These are phyloP conservation scores for Hypoxylon subgilvum DNA, from an alignment of 495 filamentous ascomycete species.

Conservation along the genomic window DNA sequence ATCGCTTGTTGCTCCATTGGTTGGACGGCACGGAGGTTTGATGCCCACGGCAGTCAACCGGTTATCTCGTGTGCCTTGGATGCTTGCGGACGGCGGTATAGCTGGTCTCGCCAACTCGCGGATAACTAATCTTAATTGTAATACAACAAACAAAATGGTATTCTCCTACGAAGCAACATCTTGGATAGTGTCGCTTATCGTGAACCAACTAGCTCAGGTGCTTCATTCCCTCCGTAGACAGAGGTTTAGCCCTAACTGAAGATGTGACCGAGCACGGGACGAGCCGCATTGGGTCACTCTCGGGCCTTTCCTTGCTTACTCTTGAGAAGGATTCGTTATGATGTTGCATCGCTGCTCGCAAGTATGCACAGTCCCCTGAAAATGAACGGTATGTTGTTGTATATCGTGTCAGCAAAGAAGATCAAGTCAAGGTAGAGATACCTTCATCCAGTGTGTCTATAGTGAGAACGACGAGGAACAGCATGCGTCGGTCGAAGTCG, in stretches of 20 bases:
- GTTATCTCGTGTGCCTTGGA: slow-evolving; percentile 13
- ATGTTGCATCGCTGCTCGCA: not conserved
- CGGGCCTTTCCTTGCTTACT: slow-evolving; percentile 26
- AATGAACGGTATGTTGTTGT: not conserved
- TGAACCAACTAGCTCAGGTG: no score
- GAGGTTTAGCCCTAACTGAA: slow-evolving; percentile 9
- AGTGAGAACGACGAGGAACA: no score
- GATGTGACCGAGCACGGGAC: slow-evolving; percentile 27
- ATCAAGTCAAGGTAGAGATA: no score
- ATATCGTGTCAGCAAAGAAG: no score
- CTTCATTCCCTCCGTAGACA: slow-evolving; percentile 11
- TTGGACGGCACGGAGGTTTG: slow-evolving; percentile 32
- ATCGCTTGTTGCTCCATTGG: slow-evolving; percentile 37
- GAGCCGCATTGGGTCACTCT: slow-evolving; percentile 19
- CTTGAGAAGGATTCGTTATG: slow-evolving; percentile 7
- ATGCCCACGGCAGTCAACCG: slow-evolving; percentile 23
- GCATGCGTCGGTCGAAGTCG: no score
- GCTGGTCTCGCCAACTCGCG: slow-evolving; percentile 31
- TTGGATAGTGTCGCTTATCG: no score
- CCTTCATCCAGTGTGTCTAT: no score
- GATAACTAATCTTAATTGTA: slow-evolving; percentile 45
- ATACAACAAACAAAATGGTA: slow-evolving; percentile 31
- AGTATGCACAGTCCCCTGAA: not conserved
- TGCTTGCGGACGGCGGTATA: slow-evolving; percentile 33
- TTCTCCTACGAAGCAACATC: slow-evolving; percentile 8